Evolutionary conservation across 352 stramenopile species (phyloP).

Genomic region (Pythium apleroticum): DNA sequence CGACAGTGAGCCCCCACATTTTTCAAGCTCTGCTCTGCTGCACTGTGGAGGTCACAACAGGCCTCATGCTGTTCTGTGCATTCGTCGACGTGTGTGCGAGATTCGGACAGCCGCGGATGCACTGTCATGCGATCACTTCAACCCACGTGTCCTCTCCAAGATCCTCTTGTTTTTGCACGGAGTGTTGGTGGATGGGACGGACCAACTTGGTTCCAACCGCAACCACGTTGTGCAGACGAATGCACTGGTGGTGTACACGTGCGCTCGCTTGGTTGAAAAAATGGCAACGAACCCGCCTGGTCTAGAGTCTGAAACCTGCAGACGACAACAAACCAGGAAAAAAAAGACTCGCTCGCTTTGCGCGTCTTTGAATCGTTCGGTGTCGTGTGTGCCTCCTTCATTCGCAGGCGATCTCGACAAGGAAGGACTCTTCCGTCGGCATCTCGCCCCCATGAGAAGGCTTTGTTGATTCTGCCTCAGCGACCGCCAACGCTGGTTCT

Average conservation of each 20-base stretch:
- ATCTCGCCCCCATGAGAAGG: no score
- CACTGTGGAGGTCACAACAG: background rate
- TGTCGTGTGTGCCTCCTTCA: background rate
- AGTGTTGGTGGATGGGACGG: constrained; percentile 2
- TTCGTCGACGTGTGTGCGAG: constrained; percentile 1
- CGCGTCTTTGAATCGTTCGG: background rate
- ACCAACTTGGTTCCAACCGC: background rate
- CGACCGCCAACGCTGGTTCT: no score
- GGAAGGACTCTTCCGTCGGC: no score
- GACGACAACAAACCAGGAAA: background rate
- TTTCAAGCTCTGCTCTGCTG: background rate
- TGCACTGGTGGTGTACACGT: background rate
- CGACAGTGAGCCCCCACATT: no score
- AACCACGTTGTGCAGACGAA: constrained; percentile 2
- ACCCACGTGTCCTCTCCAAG: background rate
- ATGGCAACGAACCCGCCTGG: background rate
- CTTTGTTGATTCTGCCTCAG: no score
- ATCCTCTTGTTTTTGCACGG: constrained; percentile 6
- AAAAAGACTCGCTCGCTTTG: background rate
- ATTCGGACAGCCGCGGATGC: background rate
- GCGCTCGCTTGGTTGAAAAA: background rate
- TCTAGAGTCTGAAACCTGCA: background rate
- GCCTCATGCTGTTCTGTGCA: background rate
- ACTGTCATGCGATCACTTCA: background rate
- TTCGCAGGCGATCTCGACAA: no score